Evolutionary conservation across 768 basidiomycete genomes (phyloP).

Genomic region (Auriscalpium vulgare): DNA sequence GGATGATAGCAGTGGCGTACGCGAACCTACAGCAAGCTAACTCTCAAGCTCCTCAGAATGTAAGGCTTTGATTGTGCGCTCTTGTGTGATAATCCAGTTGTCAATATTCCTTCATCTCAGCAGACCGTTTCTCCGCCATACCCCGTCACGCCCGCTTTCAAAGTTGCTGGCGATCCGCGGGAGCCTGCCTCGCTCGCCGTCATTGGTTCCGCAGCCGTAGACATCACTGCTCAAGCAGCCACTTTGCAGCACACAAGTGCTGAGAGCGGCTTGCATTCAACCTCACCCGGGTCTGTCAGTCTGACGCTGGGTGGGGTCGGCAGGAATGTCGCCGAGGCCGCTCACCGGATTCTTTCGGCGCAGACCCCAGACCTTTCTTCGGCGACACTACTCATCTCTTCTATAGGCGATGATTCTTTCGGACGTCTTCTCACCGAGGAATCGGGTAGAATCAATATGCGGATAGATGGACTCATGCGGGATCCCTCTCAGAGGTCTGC

Average conservation of each 20-base stretch:
- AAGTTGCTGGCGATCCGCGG: too few relatives aligned
- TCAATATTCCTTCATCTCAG: too few relatives aligned
- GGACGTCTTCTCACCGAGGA: constrained; percentile 58
- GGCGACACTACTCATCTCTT: constrained; percentile 59
- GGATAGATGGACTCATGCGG: constrained; percentile 68
- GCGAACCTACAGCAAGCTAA: constrained; percentile 34
- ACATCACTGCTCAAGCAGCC: constrained; percentile 62
- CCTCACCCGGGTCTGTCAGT: constrained; percentile 68
- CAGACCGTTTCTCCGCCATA: too few relatives aligned
- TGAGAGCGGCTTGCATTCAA: constrained; percentile 49
- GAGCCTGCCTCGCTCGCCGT: constrained; percentile 49
- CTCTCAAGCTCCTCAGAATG: too few relatives aligned
- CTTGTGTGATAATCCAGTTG: too few relatives aligned
- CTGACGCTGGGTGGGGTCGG: constrained; percentile 84
- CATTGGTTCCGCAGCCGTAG: constrained; percentile 83
- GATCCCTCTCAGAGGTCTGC: constrained; percentile 44
- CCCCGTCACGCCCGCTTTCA: too few relatives aligned
- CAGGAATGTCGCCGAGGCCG: constrained; percentile 91
- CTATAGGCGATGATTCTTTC: constrained; percentile 71
- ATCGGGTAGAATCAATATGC: constrained; percentile 59
- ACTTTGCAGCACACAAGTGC: constrained; percentile 20
- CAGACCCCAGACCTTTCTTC: constrained; percentile 16
- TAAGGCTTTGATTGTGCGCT: too few relatives aligned
- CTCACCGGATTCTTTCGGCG: constrained; percentile 52
- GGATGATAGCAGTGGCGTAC: constrained; percentile 73